phyloP scores from a whole-genome alignment of 179 eudicot species.

The Sideroxylon spinosum region DNA sequence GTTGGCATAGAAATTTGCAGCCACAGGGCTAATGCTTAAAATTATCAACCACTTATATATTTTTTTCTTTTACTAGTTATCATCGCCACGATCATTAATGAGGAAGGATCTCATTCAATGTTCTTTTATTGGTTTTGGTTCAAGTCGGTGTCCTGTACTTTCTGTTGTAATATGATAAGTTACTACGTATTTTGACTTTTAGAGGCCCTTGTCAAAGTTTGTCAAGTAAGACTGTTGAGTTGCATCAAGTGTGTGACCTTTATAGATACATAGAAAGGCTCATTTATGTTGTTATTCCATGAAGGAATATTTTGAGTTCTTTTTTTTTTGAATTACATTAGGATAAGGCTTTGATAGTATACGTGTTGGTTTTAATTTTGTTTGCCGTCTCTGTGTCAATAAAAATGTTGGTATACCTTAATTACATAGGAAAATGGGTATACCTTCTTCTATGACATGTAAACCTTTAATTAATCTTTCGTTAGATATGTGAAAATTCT shows the following conservation, averaged over 20 bases:
- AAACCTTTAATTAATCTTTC: neutral
- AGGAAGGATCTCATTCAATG: neutral
- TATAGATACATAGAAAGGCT: neutral
- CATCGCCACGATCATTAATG: neutral
- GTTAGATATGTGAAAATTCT: neutral
- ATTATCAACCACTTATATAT: neutral
- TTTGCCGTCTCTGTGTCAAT: no score
- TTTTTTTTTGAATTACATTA: neutral
- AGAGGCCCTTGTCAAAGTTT: neutral
- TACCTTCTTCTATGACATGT: neutral
- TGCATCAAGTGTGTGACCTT: neutral
- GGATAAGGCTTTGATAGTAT: neutral
- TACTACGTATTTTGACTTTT: neutral
- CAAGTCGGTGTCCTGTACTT: neutral
- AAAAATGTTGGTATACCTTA: neutral
- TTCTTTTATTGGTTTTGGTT: slow-evolving; percentile 5
- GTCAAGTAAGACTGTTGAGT: neutral
- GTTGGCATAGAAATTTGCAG: no score
- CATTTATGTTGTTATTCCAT: neutral
- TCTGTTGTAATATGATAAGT: neutral
- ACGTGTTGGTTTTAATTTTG: neutral
- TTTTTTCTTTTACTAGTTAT: neutral
- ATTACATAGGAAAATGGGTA: neutral
- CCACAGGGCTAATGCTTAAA: neutral
- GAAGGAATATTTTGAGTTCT: neutral